Conservation (phyloP, 371 early-diverging fungal genomes). For the Homolaphlyctis polyrhiza region DNA sequence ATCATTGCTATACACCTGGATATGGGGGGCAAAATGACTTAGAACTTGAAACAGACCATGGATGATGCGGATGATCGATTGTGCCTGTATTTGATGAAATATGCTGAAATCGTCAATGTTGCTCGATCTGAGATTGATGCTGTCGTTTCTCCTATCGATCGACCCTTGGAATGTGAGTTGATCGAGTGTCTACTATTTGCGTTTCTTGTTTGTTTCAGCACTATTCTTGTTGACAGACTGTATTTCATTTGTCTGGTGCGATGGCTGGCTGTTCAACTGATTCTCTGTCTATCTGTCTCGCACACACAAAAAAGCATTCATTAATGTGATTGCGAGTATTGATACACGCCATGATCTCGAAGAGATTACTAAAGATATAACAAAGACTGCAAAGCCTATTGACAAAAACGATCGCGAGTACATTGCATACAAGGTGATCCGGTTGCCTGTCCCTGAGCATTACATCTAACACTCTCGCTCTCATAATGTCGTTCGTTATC, state of each 20-base stretch:
- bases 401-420: conserved; percentile 30
- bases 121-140: not conserved
- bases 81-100: not conserved
- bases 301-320: conserved; percentile 17
- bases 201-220: too few species aligned
- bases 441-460: too few species aligned
- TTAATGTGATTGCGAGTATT: conserved; percentile 47
- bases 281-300: too few species aligned
- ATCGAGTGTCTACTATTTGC: too few species aligned
- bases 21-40: not conserved
- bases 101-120: not conserved
- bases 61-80: conserved; percentile 1
- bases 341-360: conserved; percentile 43
- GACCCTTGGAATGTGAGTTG: too few species aligned
- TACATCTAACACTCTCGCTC: too few species aligned
- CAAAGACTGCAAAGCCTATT: conserved; percentile 18
- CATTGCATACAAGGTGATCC: conserved; percentile 17
- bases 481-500: too few species aligned
- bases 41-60: conserved; percentile 3
- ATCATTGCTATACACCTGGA: not conserved
- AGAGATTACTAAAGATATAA: conserved; percentile 17
- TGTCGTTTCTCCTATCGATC: not conserved
- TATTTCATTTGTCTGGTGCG: not conserved
- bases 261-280: too few species aligned
- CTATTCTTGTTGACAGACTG: not conserved